These are phyloP conservation scores for Ascoidea asiatica DNA, from an alignment of 805 yeast genomes.

Conservation along the genomic window DNA sequence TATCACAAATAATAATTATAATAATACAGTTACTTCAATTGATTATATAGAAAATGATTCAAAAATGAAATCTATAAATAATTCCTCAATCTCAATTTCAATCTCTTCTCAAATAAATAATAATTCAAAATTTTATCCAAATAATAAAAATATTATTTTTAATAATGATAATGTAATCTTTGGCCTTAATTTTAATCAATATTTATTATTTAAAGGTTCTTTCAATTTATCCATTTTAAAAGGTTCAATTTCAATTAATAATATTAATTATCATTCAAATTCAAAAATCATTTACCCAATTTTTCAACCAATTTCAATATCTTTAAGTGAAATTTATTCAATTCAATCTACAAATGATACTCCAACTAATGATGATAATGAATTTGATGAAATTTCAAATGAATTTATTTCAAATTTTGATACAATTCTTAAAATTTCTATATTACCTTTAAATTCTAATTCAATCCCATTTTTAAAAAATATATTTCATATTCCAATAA, in stretches of 20 bases:
- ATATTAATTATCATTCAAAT: slow-evolving; percentile 16
- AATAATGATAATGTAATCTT: slow-evolving; percentile 17
- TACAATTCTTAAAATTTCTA: neutral
- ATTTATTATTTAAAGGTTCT: slow-evolving; percentile 30
- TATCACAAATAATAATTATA: neutral
- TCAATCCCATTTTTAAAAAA: neutral
- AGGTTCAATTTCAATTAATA: slow-evolving; percentile 30
- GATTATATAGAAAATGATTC: neutral
- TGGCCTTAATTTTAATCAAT: slow-evolving; percentile 26
- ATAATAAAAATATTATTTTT: slow-evolving; percentile 20
- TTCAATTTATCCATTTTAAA: slow-evolving; percentile 23
- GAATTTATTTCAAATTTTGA: neutral
- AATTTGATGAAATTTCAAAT: neutral
- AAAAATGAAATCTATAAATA: neutral
- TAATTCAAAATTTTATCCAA: no score
- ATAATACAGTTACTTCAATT: neutral
- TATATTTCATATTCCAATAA: neutral
- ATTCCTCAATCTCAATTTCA: no score
- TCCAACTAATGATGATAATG: slow-evolving; percentile 15
- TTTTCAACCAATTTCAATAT: slow-evolving; percentile 18
- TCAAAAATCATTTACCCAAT: slow-evolving; percentile 16
- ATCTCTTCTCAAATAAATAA: no score
- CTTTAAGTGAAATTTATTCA: slow-evolving; percentile 27
- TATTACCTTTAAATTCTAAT: no score
- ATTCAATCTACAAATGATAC: slow-evolving; percentile 18